Evolutionary conservation across 768 basidiomycete species (phyloP).

Genomic region (Phylloporus sp.): DNA sequence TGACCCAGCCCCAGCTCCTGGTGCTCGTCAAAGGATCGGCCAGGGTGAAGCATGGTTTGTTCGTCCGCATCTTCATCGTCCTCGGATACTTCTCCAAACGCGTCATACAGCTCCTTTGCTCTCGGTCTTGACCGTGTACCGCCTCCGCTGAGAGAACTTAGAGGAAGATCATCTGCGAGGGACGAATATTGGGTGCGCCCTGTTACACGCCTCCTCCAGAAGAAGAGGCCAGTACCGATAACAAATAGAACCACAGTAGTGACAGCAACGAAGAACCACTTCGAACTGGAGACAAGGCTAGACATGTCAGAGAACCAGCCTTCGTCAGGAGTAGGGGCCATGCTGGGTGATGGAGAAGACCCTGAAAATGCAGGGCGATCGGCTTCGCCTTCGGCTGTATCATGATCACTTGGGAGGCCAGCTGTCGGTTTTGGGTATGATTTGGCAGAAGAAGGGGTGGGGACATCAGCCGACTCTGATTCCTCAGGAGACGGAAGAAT

Average conservation of each 20-base stretch:
- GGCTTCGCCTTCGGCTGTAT: constrained; percentile 73
- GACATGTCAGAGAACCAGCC: constrained; percentile 84
- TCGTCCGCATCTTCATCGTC: constrained; percentile 81
- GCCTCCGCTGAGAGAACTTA: constrained; percentile 60
- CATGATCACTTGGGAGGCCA: constrained; percentile 85
- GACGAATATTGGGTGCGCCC: constrained; percentile 50
- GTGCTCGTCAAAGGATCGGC: constrained; percentile 31
- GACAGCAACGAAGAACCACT: constrained; percentile 89
- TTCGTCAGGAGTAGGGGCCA: constrained; percentile 64
- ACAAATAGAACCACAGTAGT: constrained; percentile 76
- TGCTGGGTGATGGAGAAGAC: constrained; percentile 34
- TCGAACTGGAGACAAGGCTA: constrained; percentile 67
- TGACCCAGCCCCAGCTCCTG: constrained; percentile 46
- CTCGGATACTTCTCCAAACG: constrained; percentile 88
- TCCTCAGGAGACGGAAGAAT: constrained; percentile 47
- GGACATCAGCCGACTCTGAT: constrained; percentile 35
- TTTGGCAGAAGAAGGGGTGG: constrained; percentile 49
- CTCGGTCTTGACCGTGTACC: constrained; percentile 38
- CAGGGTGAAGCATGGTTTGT: constrained; percentile 53
- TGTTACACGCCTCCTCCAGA: constrained; percentile 63
- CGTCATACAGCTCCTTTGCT: constrained; percentile 92
- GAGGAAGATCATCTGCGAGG: constrained; percentile 64
- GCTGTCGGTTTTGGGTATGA: constrained; percentile 81
- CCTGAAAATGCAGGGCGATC: constrained; percentile 65
- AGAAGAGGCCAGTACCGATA: constrained; percentile 64